Conservation (phyloP, 2,329 filamentous ascomycete genomes). For the Aspergillus clavatus region DNA sequence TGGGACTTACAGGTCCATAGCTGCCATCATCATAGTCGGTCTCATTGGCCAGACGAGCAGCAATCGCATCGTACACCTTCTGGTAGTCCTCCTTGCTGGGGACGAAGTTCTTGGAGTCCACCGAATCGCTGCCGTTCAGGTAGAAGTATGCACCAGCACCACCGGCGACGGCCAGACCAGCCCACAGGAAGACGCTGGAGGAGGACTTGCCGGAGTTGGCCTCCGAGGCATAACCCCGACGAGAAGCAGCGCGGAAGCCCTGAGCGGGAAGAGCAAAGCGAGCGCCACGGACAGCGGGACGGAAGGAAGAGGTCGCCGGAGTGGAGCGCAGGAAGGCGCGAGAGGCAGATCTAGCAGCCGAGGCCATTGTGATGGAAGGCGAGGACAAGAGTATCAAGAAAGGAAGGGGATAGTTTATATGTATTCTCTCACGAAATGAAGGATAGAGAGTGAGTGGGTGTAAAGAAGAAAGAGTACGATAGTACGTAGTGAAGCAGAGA, state of each 20-base stretch:
- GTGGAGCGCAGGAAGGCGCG: constrained; percentile 41
- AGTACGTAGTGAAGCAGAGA: too few relatives aligned
- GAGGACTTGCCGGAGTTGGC: constrained; percentile 49
- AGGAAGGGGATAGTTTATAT: constrained; percentile 13
- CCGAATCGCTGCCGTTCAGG: constrained; percentile 46
- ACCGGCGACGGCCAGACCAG: constrained; percentile 55
- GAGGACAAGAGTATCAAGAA: constrained; percentile 4
- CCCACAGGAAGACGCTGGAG: constrained; percentile 52
- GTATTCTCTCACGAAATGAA: too few relatives aligned
- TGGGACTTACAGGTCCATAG: constrained; percentile 73
- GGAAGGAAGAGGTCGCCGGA: constrained; percentile 33
- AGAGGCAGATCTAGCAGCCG: constrained; percentile 40
- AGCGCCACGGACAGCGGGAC: constrained; percentile 49
- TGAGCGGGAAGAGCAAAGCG: constrained; percentile 57
- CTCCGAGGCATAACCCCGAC: constrained; percentile 75
- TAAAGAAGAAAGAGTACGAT: not conserved
- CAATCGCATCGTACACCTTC: constrained; percentile 87
- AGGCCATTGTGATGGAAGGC: constrained; percentile 35
- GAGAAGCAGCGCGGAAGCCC: constrained; percentile 67
- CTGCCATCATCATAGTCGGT: constrained; percentile 95
- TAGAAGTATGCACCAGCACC: constrained; percentile 64
- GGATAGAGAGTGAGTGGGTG: not conserved
- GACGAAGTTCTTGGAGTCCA: constrained; percentile 52
- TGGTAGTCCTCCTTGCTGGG: constrained; percentile 87
- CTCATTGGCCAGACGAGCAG: constrained; percentile 73